Base-by-base conservation (phyloP, 345 rosid genomes). In the Capsella bursapastoris region DNA sequence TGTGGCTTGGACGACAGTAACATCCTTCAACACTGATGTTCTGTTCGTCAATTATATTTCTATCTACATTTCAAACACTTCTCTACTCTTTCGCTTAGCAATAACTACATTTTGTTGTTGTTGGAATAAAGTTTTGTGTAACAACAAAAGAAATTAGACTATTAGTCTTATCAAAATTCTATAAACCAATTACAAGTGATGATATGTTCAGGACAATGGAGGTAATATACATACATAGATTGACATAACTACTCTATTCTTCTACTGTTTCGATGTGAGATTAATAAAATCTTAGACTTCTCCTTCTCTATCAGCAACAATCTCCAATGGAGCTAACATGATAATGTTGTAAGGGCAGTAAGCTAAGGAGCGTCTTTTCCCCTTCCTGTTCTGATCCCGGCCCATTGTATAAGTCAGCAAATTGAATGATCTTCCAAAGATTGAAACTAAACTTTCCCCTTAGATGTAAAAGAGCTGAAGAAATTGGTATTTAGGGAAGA, bases 401-500 rank as follows among this genome's bases (percentile, higher is more conserved):
- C 25, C 25, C 25, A 2, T 22, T 22, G n/a, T 45, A 64, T 34
- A 64, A 22, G 57, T 57, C 43, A 44, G 64, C 9, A n/a, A 61
- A 22, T 13, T 44, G 45, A 55, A 59, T 31, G 15, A 57, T 35
- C 11, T 45, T 32, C 41, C 50, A 60, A 52, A 60, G 3, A 51
- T 3, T n/a, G 7, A 71, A 40, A 82, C 27, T 86, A 92, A 50
- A 82, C 86, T 68, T 88, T 89, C 35, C 90, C 91, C 40, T 82
- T 83, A 0, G 90, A 80, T 74, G 84, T 81, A 32, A 25, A 83
- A n/a, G 8, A 58, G 45, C 63, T 76, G 15, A 57, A 1, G 48
- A 68, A 71, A 73, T 83, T 77, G 0, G 78, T 51, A 72, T 75
- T 79, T 18, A 75, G 32, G 0, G 72, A 47, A 18, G 82, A 70